Base-by-base conservation (phyloP, 2,329 filamentous ascomycete genomes). In the Salinomyces thailandicus region DNA sequence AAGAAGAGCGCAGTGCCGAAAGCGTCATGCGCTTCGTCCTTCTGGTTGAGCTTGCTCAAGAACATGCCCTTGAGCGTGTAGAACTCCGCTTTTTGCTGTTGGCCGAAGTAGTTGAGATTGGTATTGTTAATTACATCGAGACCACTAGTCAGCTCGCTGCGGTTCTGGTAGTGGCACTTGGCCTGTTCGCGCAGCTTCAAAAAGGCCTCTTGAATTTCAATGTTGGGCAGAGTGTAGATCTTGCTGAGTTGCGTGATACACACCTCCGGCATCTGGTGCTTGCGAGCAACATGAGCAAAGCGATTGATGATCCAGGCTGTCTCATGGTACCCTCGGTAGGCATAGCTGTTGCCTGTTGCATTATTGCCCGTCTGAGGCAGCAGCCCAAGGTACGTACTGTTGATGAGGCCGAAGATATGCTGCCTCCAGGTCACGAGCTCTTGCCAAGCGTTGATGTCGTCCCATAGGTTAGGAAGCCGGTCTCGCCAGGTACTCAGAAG, bases 41-140 rank as follows among this genome's bases (percentile, higher is more conserved):
- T 86, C 51, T 95, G 83, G 38, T 79, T 79, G 7, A 98, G 72
- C 60, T 94, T 95, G 57, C 93, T 91, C 30, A 96, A 68, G 69
- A 98, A 98, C 91, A 98, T 98, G 43, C 91, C 91, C 71, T 98
- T 98, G 36, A 98, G 73, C 0, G 91, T 98, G 67, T 95, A 98
- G 63, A 98, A 98, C 59, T 98, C 91, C 6, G 91, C 91, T 63
- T 98, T 98, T 60, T 98, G 91, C 53, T 87, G 81, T 3, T 81
- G 75, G 43, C 86, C 93, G 61, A 98, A 98, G 67, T 98, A 98
- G 60, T 93, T 95, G 39, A 99, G 75, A 52, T 99, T 98, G 22
- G 91, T 99, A 51, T 98, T 99, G 62, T 98, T 98, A 60, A 99
- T 99, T 2, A 99, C 91, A 55, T 99, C 91, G 47, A 99, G 60